A percentile compares a stretch with the other conserved stretches of the same genome.
Conservation (phyloP, 805 yeast genomes). For the Saccharomyces paradoxus region DNA sequence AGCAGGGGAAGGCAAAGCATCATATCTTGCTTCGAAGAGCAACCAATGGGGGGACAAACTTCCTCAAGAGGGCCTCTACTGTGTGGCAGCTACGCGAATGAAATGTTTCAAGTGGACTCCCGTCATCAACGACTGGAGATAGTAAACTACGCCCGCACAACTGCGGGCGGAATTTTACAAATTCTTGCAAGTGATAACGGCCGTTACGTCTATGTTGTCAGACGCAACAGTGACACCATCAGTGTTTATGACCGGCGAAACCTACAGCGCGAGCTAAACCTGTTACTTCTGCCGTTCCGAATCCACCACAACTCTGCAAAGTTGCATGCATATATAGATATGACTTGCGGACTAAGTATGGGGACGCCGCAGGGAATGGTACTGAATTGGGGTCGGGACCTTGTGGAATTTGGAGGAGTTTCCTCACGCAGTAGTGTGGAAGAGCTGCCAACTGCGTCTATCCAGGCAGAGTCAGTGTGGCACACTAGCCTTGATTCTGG, state of each 20-base stretch:
- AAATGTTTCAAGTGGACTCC: slow-evolving; percentile 21
- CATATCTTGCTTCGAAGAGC: slow-evolving; percentile 24
- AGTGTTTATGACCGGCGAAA: slow-evolving; percentile 32
- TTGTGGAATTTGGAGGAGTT: slow-evolving; percentile 26
- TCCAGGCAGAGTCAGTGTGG: background rate
- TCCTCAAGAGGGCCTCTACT: slow-evolving; percentile 2
- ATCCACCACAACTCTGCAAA: slow-evolving; percentile 15
- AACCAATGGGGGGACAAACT: slow-evolving; percentile 1
- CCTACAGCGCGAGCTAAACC: slow-evolving; percentile 6
- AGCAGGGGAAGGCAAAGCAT: slow-evolving; percentile 6
- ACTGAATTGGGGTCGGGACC: slow-evolving; percentile 18
- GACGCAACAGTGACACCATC: slow-evolving; percentile 26
- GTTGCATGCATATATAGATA: slow-evolving; percentile 16
- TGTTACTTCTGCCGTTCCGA: slow-evolving; percentile 17
- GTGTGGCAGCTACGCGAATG: slow-evolving; percentile 27
- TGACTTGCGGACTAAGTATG: slow-evolving; percentile 15
- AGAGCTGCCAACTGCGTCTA: background rate
- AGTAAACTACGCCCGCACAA: background rate
- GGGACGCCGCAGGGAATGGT: slow-evolving; percentile 20
- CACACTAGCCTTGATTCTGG: background rate
- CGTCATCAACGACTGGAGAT: slow-evolving; percentile 1
- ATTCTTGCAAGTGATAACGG: slow-evolving; percentile 32
- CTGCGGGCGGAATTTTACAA: slow-evolving; percentile 32
- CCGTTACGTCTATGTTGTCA: slow-evolving; percentile 29
- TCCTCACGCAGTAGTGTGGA: background rate